Evolutionary conservation across 2,329 filamentous ascomycete species (phyloP).

Genomic region (Neocucurbitaria cava): DNA sequence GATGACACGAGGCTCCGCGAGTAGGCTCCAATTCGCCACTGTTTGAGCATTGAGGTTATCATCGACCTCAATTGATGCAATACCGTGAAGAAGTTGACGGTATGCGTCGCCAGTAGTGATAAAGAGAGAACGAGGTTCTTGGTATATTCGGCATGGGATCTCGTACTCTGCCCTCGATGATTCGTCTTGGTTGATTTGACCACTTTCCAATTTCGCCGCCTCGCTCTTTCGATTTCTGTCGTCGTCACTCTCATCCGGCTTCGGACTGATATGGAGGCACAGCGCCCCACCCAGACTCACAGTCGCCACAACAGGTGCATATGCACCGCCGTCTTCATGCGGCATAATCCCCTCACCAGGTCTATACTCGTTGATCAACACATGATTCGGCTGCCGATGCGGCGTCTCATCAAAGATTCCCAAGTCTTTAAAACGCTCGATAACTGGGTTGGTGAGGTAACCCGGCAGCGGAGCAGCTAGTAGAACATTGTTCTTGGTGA

Average conservation of each 20-base stretch:
- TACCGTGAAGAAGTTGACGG: slow-evolving; percentile 75
- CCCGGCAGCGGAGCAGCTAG: slow-evolving; percentile 74
- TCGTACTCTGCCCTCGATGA: slow-evolving; percentile 9
- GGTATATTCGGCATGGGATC: slow-evolving; percentile 66
- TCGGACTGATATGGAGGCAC: slow-evolving; percentile 74
- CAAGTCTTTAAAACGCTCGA: slow-evolving; percentile 61
- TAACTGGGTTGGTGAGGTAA: slow-evolving; percentile 76
- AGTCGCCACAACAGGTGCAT: slow-evolving; percentile 87
- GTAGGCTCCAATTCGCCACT: slow-evolving; percentile 72
- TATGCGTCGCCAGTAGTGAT: slow-evolving; percentile 75
- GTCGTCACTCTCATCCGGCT: slow-evolving; percentile 53
- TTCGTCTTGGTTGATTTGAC: background rate
- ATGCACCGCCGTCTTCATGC: slow-evolving; percentile 90
- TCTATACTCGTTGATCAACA: slow-evolving; percentile 90
- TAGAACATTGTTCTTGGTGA: slow-evolving; percentile 74
- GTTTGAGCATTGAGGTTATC: slow-evolving; percentile 65
- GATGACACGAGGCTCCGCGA: slow-evolving; percentile 59
- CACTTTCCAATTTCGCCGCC: background rate
- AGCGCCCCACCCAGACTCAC: slow-evolving; percentile 81
- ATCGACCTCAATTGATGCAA: slow-evolving; percentile 70
- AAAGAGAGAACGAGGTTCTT: slow-evolving; percentile 82
- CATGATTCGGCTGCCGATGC: slow-evolving; percentile 83
- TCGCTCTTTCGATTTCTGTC: slow-evolving; percentile 51
- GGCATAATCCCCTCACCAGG: slow-evolving; percentile 95
- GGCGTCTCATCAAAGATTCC: slow-evolving; percentile 69